Base-by-base conservation (phyloP, 768 basidiomycete genomes). In the Cystobasidium tubakii region DNA sequence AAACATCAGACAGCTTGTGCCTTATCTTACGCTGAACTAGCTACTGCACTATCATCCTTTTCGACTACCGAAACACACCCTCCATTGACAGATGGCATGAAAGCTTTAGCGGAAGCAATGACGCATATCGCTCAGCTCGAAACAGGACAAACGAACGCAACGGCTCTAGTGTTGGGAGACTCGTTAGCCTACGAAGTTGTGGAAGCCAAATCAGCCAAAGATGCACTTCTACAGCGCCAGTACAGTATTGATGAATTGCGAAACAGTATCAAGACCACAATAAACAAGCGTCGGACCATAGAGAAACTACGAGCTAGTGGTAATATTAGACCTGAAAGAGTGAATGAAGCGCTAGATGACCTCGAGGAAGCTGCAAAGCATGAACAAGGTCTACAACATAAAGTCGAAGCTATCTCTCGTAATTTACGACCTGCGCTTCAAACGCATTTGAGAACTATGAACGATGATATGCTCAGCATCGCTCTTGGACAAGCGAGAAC, bases 171-270 rank as follows among this genome's bases (percentile, higher is more conserved):
- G 53, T 82, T 99, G 31, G 94, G 93, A n/a, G 96, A 99, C 81
- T 89, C 92, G 0, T 83, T 98, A 66, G 92, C 92, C 1, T 99
- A 99, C 81, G 94, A 98, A 81, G 91, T 93, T 23, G 85, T 94
- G 83, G 98, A 99, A 79, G 92, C 96, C n/a, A 86, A 90, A 55
- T 91, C 94, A 23, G 96, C 96, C 0, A 97, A 96, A 81, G 92
- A 95, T 81, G 94, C 96, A 0, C 82, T 98, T 10, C 86, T 88
- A 66, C 91, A 93, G 84, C 88, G 96, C 12, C 91, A 92, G 0
- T 86, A 87, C 9, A 91, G 96, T 12, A 83, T 97, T 74, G 95
- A 98, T 79, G 96, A 98, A 81, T 91, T 94, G 73, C 93, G 96
- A 75, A 85, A 88, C 10, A 94, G 95, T 1, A 92, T 92, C 27